Evolutionary conservation across 2,329 filamentous ascomycete species (phyloP), one percentile per base, ranked within the genome.

Genomic region (Leptographium flavum): DNA sequence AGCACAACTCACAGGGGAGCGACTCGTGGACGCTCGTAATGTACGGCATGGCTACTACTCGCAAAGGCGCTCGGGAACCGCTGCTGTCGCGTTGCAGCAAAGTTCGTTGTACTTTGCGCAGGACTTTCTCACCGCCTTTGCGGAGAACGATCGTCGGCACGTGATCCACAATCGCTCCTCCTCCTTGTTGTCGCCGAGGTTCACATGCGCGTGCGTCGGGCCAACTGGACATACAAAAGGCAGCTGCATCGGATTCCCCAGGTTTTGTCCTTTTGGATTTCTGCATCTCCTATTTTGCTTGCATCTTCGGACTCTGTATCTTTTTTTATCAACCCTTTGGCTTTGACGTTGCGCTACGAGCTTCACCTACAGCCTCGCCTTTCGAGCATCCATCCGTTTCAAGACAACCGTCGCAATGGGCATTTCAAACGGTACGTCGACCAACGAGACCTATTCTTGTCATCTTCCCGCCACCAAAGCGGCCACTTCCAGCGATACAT

Each of bases 21-120:
- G 83, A 86, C 59, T 92, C 84, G 64, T 87, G 81, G 50, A 81
- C 73, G 59, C 76, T 74, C 51, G 74, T 74, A 50, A 81, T 77
- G 48, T 82, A 69, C 50, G 81, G 73, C 80, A 85, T 83, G 41
- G 35, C 14, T 35, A 31, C 30, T 23, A 21, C n/a, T 19, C 4
- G 25, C 8, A 17, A 15, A 22, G 15, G 2, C 11, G 19, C 5
- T 22, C 10, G 19, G 11, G 14, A 17, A 27, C 8, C 27, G 27
- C 27, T 28, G n/a, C n/a, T n/a, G n/a, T 28, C 8, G 3, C 27
- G 5, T 3, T 11, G 27, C 8, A 11, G 27, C 8, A 28, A 28
- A 28, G 27, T 11, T 28, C 27, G 13, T 9, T 8, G 8, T 28
- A 11, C 13, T 28, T 28, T 8, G 27, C 27, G 27, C 27, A 28